These are phyloP conservation scores for Cerrena zonata DNA, from an alignment of 1,284 basidiomycete species.

Conservation along the genomic window DNA sequence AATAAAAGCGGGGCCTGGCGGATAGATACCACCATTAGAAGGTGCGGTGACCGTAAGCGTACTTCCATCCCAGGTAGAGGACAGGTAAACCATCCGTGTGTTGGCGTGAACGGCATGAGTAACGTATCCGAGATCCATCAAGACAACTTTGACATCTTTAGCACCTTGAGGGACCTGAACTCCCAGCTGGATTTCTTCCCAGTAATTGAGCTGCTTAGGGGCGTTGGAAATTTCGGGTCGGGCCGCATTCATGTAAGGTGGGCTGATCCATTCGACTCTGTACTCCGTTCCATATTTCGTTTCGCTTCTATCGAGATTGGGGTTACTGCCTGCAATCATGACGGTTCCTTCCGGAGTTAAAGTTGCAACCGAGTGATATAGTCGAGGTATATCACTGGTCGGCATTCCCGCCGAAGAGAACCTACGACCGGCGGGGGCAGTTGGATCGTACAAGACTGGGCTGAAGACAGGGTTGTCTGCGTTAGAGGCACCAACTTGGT, in stretches of 20 bases:
- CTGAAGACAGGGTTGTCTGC: slow-evolving; percentile 72
- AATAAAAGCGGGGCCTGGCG: slow-evolving; percentile 78
- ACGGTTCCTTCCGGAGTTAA: slow-evolving; percentile 64
- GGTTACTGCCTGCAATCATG: slow-evolving; percentile 79
- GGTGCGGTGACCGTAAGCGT: slow-evolving; percentile 51
- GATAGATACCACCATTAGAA: slow-evolving; percentile 60
- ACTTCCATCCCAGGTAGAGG: slow-evolving; percentile 29
- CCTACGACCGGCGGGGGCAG: slow-evolving; percentile 51
- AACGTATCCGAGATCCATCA: slow-evolving; percentile 76
- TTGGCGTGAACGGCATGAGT: slow-evolving; percentile 78
- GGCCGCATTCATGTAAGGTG: slow-evolving; percentile 59
- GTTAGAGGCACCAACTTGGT: slow-evolving; percentile 70
- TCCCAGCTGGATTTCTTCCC: slow-evolving; percentile 35
- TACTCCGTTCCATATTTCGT: slow-evolving; percentile 72
- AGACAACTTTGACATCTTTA: slow-evolving; percentile 43
- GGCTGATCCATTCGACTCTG: slow-evolving; percentile 69
- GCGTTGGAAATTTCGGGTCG: slow-evolving; percentile 46
- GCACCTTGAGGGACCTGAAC: slow-evolving; percentile 33
- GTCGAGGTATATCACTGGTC: slow-evolving; percentile 63
- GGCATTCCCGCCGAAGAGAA: slow-evolving; percentile 63
- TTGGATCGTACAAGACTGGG: slow-evolving; percentile 72
- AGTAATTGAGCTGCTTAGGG: slow-evolving; percentile 31
- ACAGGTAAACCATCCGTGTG: slow-evolving; percentile 68
- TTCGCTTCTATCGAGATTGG: slow-evolving; percentile 72
- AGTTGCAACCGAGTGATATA: slow-evolving; percentile 80